phyloP scores from a whole-genome alignment of 2,329 filamentous ascomycete genomes.

The Neonectria ditissima region DNA sequence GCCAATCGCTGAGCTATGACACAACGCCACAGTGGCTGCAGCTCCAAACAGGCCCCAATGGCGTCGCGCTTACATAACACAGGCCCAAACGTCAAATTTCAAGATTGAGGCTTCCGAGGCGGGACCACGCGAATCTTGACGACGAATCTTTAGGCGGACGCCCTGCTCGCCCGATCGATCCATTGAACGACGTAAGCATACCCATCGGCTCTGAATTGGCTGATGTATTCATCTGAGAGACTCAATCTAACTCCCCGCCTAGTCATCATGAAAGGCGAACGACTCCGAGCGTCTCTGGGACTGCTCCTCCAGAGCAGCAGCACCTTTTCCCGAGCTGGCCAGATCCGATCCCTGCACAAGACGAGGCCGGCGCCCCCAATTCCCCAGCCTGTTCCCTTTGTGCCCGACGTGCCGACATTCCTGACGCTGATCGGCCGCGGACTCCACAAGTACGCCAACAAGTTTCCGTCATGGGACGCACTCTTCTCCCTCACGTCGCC shows the following conservation, averaged over 20 bases:
- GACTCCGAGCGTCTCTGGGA: slow-evolving; percentile 49
- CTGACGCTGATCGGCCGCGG: slow-evolving; percentile 91
- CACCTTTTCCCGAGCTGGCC: slow-evolving; percentile 48
- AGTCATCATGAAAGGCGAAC: slow-evolving; percentile 49
- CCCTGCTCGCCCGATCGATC: slow-evolving; percentile 36
- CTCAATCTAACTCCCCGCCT: slow-evolving; percentile 24
- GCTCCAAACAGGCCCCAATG: slow-evolving; percentile 13
- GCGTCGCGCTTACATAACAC: slow-evolving; percentile 51
- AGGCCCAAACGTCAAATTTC: slow-evolving; percentile 46
- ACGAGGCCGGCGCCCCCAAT: slow-evolving; percentile 55
- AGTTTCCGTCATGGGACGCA: slow-evolving; percentile 90
- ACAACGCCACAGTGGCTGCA: slow-evolving; percentile 27
- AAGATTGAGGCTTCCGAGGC: slow-evolving; percentile 34
- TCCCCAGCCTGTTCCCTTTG: slow-evolving; percentile 83
- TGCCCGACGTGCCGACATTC: slow-evolving; percentile 87
- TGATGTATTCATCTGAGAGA: accelerated
- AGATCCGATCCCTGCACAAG: slow-evolving; percentile 59
- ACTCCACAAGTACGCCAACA: slow-evolving; percentile 83
- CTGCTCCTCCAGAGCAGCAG: slow-evolving; percentile 48
- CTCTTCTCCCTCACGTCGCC: slow-evolving; percentile 84
- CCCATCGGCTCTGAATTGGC: background rate
- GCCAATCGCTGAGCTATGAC: slow-evolving; percentile 28
- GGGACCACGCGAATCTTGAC: slow-evolving; percentile 32
- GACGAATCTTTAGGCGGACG: slow-evolving; percentile 35
- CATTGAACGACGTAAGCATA: slow-evolving; percentile 38